Base-by-base conservation (phyloP, 2,329 filamentous ascomycete genomes). In the Zymoseptoria crescenta region DNA sequence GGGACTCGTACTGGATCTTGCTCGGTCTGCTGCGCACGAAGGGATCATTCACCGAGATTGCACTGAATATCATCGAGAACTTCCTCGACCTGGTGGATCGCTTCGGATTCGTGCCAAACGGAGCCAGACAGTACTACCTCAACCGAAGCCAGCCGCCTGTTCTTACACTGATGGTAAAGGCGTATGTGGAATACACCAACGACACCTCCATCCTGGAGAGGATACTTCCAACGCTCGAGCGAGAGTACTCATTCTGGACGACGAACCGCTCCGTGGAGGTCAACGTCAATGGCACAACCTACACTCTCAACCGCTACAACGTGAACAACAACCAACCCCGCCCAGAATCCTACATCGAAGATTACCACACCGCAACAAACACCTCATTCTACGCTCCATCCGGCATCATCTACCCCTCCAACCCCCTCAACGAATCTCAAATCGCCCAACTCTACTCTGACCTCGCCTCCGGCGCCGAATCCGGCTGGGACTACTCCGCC, bases 1-100 rank as follows among this genome's bases (percentile, higher is more conserved):
- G 85, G 85, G 85, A 88, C 70, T 85, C 83, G 30, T 87, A 82
- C 74, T 87, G 83, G 84, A 86, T 87, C 54, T 66, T 88, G 52
- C 81, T 86, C 72, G 86, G 86, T 24, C 76, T 88, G 24, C 73
- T 88, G 35, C 80, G 85, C 52, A 87, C 84, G 0, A 80, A 83
- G 16, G 86, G 85, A 45, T 80, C 80, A 51, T 88, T 87, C 62
- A 80, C 81, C 6, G 72, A 82, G 35, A 86, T 88, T 60, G 81
- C 85, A 3, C 79, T 78, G 68, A 87, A 88, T 71, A 86, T 83
- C 29, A 86, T 88, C 62, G 84, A 87, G 67, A 88, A 88, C 69
- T 88, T 88, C 65, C 74, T 87, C 9, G 86, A 88, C 65, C 77
- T 87, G 45, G 79, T 88, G 3, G 83, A 87, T 9, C 71, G 78